Base-by-base conservation (phyloP, 768 basidiomycete species). In the Ramaria sp. region DNA sequence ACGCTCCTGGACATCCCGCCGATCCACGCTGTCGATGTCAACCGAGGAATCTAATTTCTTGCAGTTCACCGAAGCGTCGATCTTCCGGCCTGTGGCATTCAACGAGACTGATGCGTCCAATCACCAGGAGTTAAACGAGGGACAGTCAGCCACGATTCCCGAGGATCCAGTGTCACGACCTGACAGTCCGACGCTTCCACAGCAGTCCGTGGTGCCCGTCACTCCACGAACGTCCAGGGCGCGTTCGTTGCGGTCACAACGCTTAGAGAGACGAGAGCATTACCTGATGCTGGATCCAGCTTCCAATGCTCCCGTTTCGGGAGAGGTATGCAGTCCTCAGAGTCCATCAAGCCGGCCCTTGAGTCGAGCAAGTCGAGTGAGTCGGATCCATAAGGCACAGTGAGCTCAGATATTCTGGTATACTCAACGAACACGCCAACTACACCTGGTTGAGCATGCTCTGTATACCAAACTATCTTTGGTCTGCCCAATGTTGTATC, bases 131-230 rank as follows among this genome's bases (percentile, higher is more conserved):
- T n/a, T n/a, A n/a, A 27, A 27, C 27, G 27, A 2, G 27, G 27
- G 27, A 27, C 27, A 27, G n/a, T 43, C 43, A 1, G 3, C 30
- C 24, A 27, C 27, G 17, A 19, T 15, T 13, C 19, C 17, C 12
- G 48, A 30, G 7, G 19, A 37, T 48, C 12, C 45, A 38, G 27
- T 15, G 33, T 19, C 55, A 50, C 30, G 55, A 48, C 55, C 55
- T 38, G 55, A 57, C 47, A 57, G 55, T 39, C 55, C 55, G 20
- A 57, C 55, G 7, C 30, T 57, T 27, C 55, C 55, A 4, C 46
- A 57, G n/a, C 13, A 33, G 22, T 48, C 45, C 1, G 17, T 22
- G 17, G 3, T 19, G 33, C 50, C 50, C 15, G 9, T 3, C 2
- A 37, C 51, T 17, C 51, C 51, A 17, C 27, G 6, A 49, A 19